Evolutionary conservation across 2,329 filamentous ascomycete genomes (phyloP).

Genomic region (Cladophialophora carrionii): DNA sequence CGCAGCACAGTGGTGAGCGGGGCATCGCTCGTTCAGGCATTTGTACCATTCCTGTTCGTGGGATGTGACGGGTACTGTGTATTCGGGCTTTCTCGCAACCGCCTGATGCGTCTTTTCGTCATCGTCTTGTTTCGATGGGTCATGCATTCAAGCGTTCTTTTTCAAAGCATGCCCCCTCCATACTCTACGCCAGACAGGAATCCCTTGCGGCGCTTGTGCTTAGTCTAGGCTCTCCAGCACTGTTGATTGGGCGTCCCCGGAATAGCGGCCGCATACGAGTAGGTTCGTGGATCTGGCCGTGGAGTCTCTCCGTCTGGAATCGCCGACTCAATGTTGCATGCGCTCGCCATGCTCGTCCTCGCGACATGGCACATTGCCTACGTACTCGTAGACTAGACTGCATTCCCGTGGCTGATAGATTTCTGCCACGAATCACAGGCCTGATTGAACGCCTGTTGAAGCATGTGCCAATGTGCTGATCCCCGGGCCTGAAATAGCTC

Average conservation of each 20-base stretch:
- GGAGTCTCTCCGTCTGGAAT: conserved; percentile 14
- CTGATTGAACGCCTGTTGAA: background rate
- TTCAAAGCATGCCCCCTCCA: background rate
- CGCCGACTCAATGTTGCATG: background rate
- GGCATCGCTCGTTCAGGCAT: background rate
- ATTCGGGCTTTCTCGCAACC: background rate
- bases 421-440: conserved; percentile 1
- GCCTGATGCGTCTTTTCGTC: background rate
- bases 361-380: background rate
- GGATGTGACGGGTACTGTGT: too few relatives aligned
- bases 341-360: background rate
- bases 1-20: background rate
- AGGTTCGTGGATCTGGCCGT: conserved; percentile 14
- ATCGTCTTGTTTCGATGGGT: background rate
- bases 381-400: conserved; percentile 7
- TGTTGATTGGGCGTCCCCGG: background rate
- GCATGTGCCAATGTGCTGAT: background rate
- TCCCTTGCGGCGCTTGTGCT: background rate
- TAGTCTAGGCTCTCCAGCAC: background rate
- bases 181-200: background rate
- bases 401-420: background rate
- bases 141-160: background rate
- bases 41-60: background rate
- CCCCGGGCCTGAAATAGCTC: background rate
- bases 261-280: background rate